phyloP scores from a whole-genome alignment of 176 grass and related monocot species.

The Carex kokanica region DNA sequence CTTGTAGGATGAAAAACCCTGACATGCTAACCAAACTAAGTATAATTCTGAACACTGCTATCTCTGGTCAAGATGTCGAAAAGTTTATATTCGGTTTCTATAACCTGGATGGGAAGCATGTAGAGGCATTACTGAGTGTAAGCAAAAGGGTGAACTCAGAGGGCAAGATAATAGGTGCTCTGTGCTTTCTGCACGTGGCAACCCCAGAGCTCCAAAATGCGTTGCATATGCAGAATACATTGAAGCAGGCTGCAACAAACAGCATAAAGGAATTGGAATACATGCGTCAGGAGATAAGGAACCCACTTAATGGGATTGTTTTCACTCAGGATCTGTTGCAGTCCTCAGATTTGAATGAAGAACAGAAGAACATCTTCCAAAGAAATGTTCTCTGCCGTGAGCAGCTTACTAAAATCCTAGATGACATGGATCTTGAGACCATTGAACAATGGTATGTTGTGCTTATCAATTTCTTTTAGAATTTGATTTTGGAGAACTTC shows the following conservation, averaged over 20 bases:
- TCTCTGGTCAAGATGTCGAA: constrained; percentile 66
- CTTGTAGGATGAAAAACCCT: constrained; percentile 77
- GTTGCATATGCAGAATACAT: constrained; percentile 73
- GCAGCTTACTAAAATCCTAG: constrained; percentile 77
- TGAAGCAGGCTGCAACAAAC: constrained; percentile 69
- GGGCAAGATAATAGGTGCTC: constrained; percentile 70
- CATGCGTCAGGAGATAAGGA: constrained; percentile 79
- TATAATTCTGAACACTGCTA: constrained; percentile 68
- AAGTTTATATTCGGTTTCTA: constrained; percentile 79
- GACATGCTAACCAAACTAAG: constrained; percentile 71
- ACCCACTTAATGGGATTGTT: constrained; percentile 85
- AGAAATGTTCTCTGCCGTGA: constrained; percentile 78
- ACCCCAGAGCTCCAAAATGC: constrained; percentile 90
- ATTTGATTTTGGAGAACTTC: background rate
- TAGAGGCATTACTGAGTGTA: constrained; percentile 76
- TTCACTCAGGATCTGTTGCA: constrained; percentile 70
- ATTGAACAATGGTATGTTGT: constrained; percentile 93
- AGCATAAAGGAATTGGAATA: constrained; percentile 88
- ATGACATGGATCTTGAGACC: constrained; percentile 78
- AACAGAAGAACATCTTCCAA: constrained; percentile 62
- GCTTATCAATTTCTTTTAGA: background rate
- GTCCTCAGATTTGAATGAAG: constrained; percentile 61
- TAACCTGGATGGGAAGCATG: constrained; percentile 54
- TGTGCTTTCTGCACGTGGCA: constrained; percentile 83
- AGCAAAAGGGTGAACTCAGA: constrained; percentile 73